Percentiles rank a stretch among this genome's conserved stretches.
Conservation (phyloP, 1,284 basidiomycete genomes). For the Sphagnurus paluster region DNA sequence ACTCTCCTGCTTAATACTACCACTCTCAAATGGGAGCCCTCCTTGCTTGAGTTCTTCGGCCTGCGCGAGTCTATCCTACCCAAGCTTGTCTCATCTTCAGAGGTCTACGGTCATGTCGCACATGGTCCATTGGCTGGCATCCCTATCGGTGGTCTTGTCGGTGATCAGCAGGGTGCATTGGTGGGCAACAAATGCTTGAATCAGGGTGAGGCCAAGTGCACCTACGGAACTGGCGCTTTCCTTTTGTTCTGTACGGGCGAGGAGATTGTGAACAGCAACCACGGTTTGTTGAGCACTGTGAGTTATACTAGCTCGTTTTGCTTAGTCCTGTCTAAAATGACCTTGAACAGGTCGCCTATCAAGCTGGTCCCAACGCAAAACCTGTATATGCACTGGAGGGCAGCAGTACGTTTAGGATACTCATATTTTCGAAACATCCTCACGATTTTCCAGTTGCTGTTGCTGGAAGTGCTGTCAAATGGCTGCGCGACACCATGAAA, state of each 20-base stretch:
- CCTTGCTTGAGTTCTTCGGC: slow-evolving; percentile 87
- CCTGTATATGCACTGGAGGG: slow-evolving; percentile 95
- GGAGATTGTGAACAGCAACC: slow-evolving; percentile 81
- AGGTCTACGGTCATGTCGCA: slow-evolving; percentile 84
- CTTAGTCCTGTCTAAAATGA: slow-evolving; percentile 15
- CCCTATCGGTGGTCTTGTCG: slow-evolving; percentile 89
- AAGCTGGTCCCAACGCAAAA: slow-evolving; percentile 76
- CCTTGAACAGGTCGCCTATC: slow-evolving; percentile 78
- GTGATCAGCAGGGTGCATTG: slow-evolving; percentile 96
- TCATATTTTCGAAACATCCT: slow-evolving; percentile 3
- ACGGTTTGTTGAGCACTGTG: slow-evolving; percentile 90
- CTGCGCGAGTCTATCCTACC: slow-evolving; percentile 82
- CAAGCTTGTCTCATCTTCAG: slow-evolving; percentile 87
- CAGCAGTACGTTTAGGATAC: slow-evolving; percentile 61
- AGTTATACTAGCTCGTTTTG: slow-evolving; percentile 21
- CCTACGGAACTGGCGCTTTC: slow-evolving; percentile 96
- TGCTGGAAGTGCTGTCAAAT: slow-evolving; percentile 94
- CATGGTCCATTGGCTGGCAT: slow-evolving; percentile 74
- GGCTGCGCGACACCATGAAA: slow-evolving; percentile 90
- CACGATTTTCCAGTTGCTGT: slow-evolving; percentile 71
- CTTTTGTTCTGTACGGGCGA: slow-evolving; percentile 91
- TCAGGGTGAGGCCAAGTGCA: slow-evolving; percentile 90
- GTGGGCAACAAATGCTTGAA: slow-evolving; percentile 94
- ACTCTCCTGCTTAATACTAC: slow-evolving; percentile 89
- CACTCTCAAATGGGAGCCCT: slow-evolving; percentile 82